Conservation (phyloP, 306 rosid genomes). For the Quercus aquifolioides region DNA sequence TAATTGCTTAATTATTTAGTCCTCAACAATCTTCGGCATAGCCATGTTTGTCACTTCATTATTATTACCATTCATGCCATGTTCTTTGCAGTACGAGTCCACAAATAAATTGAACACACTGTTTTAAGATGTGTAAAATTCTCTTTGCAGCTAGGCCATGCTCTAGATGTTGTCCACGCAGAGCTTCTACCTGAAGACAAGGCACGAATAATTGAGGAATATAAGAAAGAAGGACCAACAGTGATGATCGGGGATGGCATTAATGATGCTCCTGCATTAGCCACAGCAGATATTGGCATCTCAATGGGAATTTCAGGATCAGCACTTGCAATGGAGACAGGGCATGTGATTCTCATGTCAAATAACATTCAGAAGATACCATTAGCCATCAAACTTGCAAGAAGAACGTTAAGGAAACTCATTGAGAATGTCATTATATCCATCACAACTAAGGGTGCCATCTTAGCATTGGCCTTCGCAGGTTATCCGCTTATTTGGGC, state of each 20-base stretch:
- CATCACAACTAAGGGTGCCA: constrained; percentile 49
- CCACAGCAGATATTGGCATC: constrained; percentile 84
- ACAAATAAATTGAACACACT: not conserved
- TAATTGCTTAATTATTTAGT: not conserved
- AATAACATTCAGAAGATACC: constrained; percentile 82
- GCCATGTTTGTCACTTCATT: not conserved
- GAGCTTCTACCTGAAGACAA: constrained; percentile 92
- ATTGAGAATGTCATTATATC: constrained; percentile 64
- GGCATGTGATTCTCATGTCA: constrained; percentile 74
- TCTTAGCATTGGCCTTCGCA: constrained; percentile 66
- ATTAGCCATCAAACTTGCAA: constrained; percentile 68
- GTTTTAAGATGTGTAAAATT: constrained; percentile 15
- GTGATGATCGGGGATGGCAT: constrained; percentile 95
- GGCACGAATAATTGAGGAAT: constrained; percentile 56
- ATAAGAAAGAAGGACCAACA: constrained; percentile 66
- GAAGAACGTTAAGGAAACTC: constrained; percentile 57
- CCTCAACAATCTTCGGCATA: not conserved
- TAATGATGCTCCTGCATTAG: constrained; percentile 91
- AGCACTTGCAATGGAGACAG: constrained; percentile 83
- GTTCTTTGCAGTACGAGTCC: not conserved
- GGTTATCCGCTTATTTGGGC: constrained; percentile 97
- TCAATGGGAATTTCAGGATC: constrained; percentile 99
- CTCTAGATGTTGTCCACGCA: constrained; percentile 61
- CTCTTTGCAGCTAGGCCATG: constrained; percentile 53
- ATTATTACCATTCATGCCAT: not conserved